These are phyloP conservation scores for Myxozyma udenii DNA, from an alignment of 805 yeast species.

Conservation along the genomic window DNA sequence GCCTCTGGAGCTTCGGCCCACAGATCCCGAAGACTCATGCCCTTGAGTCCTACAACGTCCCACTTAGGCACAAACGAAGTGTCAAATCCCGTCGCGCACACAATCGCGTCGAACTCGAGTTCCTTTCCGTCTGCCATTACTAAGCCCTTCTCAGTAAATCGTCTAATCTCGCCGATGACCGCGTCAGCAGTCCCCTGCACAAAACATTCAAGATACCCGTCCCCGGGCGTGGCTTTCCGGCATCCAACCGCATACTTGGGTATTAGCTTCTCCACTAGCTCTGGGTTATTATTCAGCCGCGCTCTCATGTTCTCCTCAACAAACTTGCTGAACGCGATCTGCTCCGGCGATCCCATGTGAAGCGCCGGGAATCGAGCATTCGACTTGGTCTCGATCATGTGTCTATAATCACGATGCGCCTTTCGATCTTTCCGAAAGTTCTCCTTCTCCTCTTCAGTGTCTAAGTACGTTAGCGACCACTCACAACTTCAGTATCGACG, in stretches of 20 bases:
- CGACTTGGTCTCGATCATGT: constrained; percentile 26
- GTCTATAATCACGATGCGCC: constrained; percentile 28
- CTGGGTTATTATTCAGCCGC: constrained; percentile 7
- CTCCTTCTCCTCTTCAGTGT: constrained; percentile 21
- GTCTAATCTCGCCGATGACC: constrained; percentile 18
- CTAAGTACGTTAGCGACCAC: neutral
- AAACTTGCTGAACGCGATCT: constrained; percentile 7
- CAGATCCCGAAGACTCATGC: constrained; percentile 14
- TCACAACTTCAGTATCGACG: too few species aligned
- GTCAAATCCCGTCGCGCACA: constrained; percentile 25
- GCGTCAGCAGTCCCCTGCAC: constrained; percentile 17
- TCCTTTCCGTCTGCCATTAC: constrained; percentile 19
- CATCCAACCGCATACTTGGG: constrained; percentile 29
- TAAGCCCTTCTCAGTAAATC: constrained; percentile 25
- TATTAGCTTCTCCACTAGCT: constrained; percentile 16
- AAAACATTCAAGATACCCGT: constrained; percentile 28
- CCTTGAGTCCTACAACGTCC: constrained; percentile 22
- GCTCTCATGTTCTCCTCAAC: constrained; percentile 5
- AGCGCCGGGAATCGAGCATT: constrained; percentile 12
- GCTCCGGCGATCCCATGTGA: constrained; percentile 8
- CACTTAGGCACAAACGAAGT: constrained; percentile 27
- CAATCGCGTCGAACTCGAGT: constrained; percentile 6
- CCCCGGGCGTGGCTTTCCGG: constrained; percentile 31
- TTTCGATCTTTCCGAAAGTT: constrained; percentile 19
- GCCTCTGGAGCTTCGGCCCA: constrained; percentile 24